Conservation (phyloP, 257 asterid species). For the Solanum boliviense region DNA sequence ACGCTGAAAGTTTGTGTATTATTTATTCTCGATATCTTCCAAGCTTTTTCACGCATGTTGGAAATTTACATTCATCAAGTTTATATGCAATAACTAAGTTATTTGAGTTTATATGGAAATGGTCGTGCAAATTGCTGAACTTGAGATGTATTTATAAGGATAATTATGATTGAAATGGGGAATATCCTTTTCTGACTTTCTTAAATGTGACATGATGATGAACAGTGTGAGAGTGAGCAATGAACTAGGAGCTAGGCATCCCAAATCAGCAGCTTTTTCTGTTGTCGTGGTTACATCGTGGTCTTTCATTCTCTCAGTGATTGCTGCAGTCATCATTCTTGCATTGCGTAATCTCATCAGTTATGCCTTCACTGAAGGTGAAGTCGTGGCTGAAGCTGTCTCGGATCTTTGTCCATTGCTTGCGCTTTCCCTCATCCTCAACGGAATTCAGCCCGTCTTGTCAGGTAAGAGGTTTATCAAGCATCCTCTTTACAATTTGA, state of each 20-base stretch:
- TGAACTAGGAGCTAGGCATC: slow-evolving; percentile 70
- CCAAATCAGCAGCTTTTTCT: slow-evolving; percentile 61
- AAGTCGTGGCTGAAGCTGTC: slow-evolving; percentile 20
- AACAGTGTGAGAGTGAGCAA: slow-evolving; percentile 58
- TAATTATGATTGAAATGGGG: neutral
- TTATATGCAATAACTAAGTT: neutral
- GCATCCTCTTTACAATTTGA: neutral
- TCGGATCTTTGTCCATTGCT: slow-evolving; percentile 20
- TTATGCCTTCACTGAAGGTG: slow-evolving; percentile 31
- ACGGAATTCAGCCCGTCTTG: slow-evolving; percentile 22
- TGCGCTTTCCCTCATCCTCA: slow-evolving; percentile 10
- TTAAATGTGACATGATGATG: neutral
- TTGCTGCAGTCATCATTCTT: slow-evolving; percentile 14
- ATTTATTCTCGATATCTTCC: neutral
- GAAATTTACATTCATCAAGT: neutral
- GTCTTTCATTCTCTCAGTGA: slow-evolving; percentile 18
- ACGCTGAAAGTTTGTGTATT: neutral
- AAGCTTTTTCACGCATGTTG: neutral
- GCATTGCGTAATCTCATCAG: slow-evolving; percentile 38
- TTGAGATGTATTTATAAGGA: neutral
- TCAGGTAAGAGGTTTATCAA: slow-evolving; percentile 5
- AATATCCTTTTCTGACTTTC: neutral
- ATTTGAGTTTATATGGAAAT: neutral
- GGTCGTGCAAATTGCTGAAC: neutral
- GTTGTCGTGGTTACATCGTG: slow-evolving; percentile 35